A percentile compares a stretch with the other conserved stretches of the same genome.
phyloP scores from a whole-genome alignment of 768 basidiomycete genomes.

The Tricholoma bakamatsutake region DNA sequence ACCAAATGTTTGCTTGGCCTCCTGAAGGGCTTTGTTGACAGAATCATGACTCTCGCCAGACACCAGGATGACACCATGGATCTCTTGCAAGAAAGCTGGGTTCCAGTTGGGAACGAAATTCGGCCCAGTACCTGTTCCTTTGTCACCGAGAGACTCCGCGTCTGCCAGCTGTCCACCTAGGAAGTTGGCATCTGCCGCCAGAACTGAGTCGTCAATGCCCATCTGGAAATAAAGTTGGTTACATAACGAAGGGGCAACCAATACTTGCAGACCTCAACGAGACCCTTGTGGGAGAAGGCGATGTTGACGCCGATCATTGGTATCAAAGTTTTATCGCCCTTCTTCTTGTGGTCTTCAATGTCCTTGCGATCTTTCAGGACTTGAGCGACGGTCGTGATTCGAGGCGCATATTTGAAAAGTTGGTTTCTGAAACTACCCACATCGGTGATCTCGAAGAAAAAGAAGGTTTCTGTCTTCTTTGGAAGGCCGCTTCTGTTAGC shows the following conservation, averaged over 20 bases:
- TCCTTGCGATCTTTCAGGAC: conserved; percentile 34
- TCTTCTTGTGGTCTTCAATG: conserved; percentile 35
- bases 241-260: background rate
- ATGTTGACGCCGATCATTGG: conserved; percentile 44
- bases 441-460: conserved; percentile 48
- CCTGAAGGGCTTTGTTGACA: conserved; percentile 28
- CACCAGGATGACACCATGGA: conserved; percentile 47
- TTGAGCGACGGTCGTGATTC: conserved; percentile 41
- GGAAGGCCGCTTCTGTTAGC: conserved; percentile 42
- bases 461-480: conserved; percentile 46
- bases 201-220: conserved; percentile 32
- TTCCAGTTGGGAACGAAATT: conserved; percentile 42
- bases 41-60: conserved; percentile 38
- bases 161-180: conserved; percentile 34
- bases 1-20: conserved; percentile 32
- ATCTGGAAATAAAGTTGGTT: conserved; percentile 21
- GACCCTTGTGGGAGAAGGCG: conserved; percentile 46
- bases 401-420: conserved; percentile 33
- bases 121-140: conserved; percentile 17
- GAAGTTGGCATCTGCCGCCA: conserved; percentile 32
- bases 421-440: conserved; percentile 36
- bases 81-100: conserved; percentile 34
- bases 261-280: conserved; percentile 26
- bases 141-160: conserved; percentile 34
- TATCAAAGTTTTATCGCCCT: conserved; percentile 26